Evolutionary conservation across 1,284 basidiomycete species (phyloP).

Genomic region (Cerioporus squamosus): DNA sequence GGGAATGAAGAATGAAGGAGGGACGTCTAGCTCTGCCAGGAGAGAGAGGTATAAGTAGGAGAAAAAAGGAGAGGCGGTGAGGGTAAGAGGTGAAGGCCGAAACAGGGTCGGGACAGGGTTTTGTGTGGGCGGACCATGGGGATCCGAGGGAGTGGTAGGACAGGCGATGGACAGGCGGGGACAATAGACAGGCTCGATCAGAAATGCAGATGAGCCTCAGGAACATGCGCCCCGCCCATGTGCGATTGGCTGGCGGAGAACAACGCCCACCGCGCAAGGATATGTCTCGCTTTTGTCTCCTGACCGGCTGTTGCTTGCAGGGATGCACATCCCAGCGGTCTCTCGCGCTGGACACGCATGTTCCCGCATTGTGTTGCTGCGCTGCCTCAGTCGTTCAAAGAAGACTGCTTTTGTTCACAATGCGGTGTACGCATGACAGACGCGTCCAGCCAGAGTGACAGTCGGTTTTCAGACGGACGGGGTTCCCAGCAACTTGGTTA

Average conservation of each 20-base stretch:
- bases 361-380: background rate
- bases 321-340: too few species aligned
- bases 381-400: background rate
- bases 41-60: slow-evolving; percentile 20
- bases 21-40: slow-evolving; percentile 23
- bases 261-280: slow-evolving; percentile 8
- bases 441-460: slow-evolving; percentile 1
- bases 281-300: background rate
- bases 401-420: background rate
- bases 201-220: slow-evolving; percentile 4
- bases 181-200: slow-evolving; percentile 23
- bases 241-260: slow-evolving; percentile 19
- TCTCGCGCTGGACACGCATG: background rate
- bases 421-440: background rate
- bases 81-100: slow-evolving; percentile 3
- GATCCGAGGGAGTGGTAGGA: slow-evolving; percentile 17
- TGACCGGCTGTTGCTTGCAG: background rate
- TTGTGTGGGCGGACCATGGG: slow-evolving; percentile 11
- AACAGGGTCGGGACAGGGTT: background rate
- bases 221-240: slow-evolving; percentile 2
- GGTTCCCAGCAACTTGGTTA: slow-evolving; percentile 13
- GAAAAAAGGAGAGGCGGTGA: slow-evolving; percentile 14
- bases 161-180: background rate
- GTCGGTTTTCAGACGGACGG: background rate
- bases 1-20: slow-evolving; percentile 26